phyloP scores from a whole-genome alignment of 441 rosid species.

The Gossypium trilobum region DNA sequence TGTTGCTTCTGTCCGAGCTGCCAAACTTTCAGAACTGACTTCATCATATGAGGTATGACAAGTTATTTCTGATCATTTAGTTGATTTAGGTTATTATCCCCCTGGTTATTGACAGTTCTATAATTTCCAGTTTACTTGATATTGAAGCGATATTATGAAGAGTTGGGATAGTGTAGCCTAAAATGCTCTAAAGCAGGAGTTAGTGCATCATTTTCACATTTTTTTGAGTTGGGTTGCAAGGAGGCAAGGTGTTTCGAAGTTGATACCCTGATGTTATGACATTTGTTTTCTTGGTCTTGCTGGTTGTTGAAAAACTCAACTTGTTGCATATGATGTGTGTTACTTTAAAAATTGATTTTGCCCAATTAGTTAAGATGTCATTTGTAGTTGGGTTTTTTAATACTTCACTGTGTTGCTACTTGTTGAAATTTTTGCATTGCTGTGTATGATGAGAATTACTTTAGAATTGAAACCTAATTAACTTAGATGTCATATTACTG shows the following conservation, averaged over 20 bases:
- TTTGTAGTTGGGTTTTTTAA: not conserved
- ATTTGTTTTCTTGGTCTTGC: not conserved
- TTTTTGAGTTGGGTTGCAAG: not conserved
- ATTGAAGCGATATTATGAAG: not conserved
- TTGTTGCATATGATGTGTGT: not conserved
- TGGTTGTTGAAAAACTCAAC: not conserved
- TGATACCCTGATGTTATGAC: not conserved
- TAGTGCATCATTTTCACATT: not conserved
- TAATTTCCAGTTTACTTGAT: not conserved
- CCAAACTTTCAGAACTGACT: conserved; percentile 73
- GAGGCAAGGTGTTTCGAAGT: not conserved
- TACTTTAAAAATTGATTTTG: not conserved
- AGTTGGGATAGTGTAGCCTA: not conserved
- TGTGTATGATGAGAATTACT: not conserved
- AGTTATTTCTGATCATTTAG: not conserved
- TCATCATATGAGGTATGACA: conserved; percentile 51
- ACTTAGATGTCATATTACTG: not conserved
- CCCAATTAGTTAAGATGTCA: not conserved
- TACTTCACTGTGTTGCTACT: not conserved
- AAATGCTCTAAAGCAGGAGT: not conserved
- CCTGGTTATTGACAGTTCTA: not conserved
- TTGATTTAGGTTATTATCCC: not conserved
- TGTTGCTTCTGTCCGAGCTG: conserved; percentile 55
- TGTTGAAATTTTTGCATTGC: not conserved
- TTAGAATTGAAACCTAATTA: conserved; percentile 1